These are phyloP conservation scores for Haematococcus lacustris DNA, from an alignment of 139 green algal species.

Conservation along the genomic window DNA sequence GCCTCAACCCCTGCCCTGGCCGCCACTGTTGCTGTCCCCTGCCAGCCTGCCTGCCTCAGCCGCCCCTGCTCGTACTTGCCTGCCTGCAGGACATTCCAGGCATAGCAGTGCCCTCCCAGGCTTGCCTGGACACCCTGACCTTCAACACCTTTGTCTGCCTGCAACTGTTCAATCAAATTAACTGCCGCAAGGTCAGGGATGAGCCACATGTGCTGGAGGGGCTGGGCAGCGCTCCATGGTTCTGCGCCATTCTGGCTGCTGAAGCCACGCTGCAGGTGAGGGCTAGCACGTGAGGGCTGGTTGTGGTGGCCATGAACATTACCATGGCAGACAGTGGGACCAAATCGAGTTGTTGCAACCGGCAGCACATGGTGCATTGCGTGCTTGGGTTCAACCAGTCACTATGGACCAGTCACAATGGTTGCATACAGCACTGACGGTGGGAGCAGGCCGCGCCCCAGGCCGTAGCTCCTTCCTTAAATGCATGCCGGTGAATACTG, in stretches of 20 bases:
- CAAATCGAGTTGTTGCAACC: neutral
- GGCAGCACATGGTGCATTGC: too few relatives aligned
- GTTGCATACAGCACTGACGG: too few relatives aligned
- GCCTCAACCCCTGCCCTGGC: too few relatives aligned
- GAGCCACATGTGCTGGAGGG: constrained; percentile 45
- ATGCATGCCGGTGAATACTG: too few relatives aligned
- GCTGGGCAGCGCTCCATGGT: constrained; percentile 46
- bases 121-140: constrained; percentile 67
- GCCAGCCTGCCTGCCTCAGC: neutral
- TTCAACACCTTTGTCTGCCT: constrained; percentile 83
- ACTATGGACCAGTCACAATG: too few relatives aligned
- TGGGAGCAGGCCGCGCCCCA: too few relatives aligned
- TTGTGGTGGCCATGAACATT: neutral
- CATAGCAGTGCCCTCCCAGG: too few relatives aligned
- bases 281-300: neutral
- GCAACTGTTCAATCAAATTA: constrained; percentile 87
- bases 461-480: too few relatives aligned
- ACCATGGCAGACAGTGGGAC: neutral
- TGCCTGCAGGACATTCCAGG: too few relatives aligned
- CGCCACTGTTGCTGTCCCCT: too few relatives aligned
- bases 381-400: too few relatives aligned
- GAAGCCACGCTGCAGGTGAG: constrained; percentile 12
- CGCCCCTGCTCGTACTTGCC: too few relatives aligned
- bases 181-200: constrained; percentile 58
- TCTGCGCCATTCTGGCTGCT: constrained; percentile 52